Evolutionary conservation across 805 yeast species (phyloP), one percentile per base, ranked within the genome.

Genomic region (Schwanniomyces vanrijiae): DNA sequence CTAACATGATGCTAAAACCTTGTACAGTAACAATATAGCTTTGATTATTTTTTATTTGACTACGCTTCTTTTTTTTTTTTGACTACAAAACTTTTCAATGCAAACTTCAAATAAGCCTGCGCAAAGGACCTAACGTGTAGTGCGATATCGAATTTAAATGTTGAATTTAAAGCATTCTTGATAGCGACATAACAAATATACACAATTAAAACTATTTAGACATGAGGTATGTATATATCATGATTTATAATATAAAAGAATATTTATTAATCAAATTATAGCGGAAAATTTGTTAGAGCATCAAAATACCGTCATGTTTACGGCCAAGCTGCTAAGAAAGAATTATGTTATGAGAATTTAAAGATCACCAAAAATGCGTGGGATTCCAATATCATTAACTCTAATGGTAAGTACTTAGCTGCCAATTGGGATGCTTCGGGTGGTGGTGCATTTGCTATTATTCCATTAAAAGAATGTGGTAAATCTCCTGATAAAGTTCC

Each of bases 371-470:
- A 88, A 61, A 91, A 90, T 61, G 99, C 98, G 1, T 94, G 96
- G 88, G 99, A 94, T 67, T 88, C 96, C 43, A 92, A 92, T 66
- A 76, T 94, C 54, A 79, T 94, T 55, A 83, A 90, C 67, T 81
- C 88, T 53, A 94, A 94, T 64, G 92, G 97, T 33, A 85, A 86
- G 64, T 94, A 81, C 60, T 68, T 94, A 37, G 78, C 96, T 0
- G 86, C 90, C 54, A 90, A 89, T 65, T 90, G 97, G 96, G 90
- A 88, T 49, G 77, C 97, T 26, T 86, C 96, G 9, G 98, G 98
- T 35, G 98, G 98, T 52, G 99, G 99, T 44, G 95, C 98, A 0
- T 91, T 94, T 73, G 97, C 96, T 1, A 88, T 95, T 10, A 83
- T 94, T 50, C 99, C 99, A 2, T 72, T 89, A 21, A 64, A 65